Evolutionary conservation across 352 stramenopile genomes (phyloP).

Genomic region (Pythium phragmiticola): DNA sequence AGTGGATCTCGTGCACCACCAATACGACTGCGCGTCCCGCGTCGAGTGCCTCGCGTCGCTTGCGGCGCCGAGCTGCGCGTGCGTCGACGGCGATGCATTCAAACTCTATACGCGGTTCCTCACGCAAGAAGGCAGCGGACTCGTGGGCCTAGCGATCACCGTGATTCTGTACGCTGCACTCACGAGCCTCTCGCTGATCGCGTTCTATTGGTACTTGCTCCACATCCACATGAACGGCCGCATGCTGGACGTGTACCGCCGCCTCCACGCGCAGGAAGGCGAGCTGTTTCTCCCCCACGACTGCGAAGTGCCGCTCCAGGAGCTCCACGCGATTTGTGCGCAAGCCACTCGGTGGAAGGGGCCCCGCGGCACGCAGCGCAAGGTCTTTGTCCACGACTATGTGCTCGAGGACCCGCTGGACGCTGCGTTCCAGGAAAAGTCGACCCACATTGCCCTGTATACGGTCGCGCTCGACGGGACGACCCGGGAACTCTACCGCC

Average conservation of each 20-base stretch:
- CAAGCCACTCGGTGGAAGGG: conserved; percentile 65
- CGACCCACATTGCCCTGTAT: conserved; percentile 82
- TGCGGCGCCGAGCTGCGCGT: conserved; percentile 43
- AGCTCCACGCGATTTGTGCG: conserved; percentile 68
- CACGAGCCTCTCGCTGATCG: conserved; percentile 49
- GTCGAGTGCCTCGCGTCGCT: conserved; percentile 42
- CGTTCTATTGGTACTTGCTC: conserved; percentile 80
- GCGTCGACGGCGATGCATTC: conserved; percentile 86
- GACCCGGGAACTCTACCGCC: conserved; percentile 67
- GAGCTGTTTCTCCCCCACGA: conserved; percentile 89
- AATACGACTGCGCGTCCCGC: conserved; percentile 69
- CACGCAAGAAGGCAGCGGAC: conserved; percentile 61
- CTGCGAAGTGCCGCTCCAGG: conserved; percentile 73
- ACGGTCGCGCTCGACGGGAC: conserved; percentile 50
- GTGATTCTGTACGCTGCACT: conserved; percentile 73
- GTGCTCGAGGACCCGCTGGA: conserved; percentile 71
- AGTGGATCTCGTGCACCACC: conserved; percentile 71
- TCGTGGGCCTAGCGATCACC: conserved; percentile 79
- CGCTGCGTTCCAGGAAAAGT: conserved; percentile 58
- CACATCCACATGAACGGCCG: conserved; percentile 89
- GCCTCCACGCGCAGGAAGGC: conserved; percentile 66
- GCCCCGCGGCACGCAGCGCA: conserved; percentile 51
- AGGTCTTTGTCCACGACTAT: conserved; percentile 85
- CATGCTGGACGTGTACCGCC: conserved; percentile 86
- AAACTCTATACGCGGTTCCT: conserved; percentile 87